Base-by-base conservation (phyloP, 148 eudicot species). In the Vaccinium myrtillus region DNA sequence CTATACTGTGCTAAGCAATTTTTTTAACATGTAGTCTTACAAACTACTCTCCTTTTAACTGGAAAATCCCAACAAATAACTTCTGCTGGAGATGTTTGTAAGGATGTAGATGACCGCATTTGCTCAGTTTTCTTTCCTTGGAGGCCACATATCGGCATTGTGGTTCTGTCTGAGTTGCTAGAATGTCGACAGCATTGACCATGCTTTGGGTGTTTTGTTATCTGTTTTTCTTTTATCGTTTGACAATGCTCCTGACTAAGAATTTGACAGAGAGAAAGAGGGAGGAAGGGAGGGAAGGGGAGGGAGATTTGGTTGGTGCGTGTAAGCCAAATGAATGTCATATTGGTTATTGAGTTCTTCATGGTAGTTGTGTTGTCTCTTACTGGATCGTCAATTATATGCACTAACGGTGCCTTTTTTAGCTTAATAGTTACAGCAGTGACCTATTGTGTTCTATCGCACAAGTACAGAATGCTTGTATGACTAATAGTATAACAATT, bases 141-240 rank as follows among this genome's bases (percentile, higher is more conserved):
- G 51, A 75, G 78, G 54, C 78, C 53, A 46, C 6, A 75, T 46
- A 21, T 75, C 43, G 53, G 50, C 78, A 75, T 39, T 75, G n/a
- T 39, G 50, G 48, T 39, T 75, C 7, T 43, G 36, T 21, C 25
- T 74, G 23, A 43, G 78, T 43, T 43, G 46, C 50, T 16, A 43
- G 77, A 75, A 9, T 9, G 5, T 46, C 14, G 10, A 46, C 27
- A 75, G 23, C 50, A 75, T 46, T 43, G 53, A 75, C 4, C 78
- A 46, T 50, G n/a, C 21, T 39, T 18, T 16, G 50, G 39, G 74
- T 69, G 74, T 4, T 69, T 39, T 18, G 5, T 32, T 39, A 5
- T 16, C 36, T 39, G 13, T 73, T 39, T 73, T 21, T 39, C n/a
- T 75, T 11, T 21, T 19, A 32, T 46, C 53, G 48, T 21, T 43